Conservation (phyloP, 1,139 yeast genomes). For the Pichia sp. region DNA sequence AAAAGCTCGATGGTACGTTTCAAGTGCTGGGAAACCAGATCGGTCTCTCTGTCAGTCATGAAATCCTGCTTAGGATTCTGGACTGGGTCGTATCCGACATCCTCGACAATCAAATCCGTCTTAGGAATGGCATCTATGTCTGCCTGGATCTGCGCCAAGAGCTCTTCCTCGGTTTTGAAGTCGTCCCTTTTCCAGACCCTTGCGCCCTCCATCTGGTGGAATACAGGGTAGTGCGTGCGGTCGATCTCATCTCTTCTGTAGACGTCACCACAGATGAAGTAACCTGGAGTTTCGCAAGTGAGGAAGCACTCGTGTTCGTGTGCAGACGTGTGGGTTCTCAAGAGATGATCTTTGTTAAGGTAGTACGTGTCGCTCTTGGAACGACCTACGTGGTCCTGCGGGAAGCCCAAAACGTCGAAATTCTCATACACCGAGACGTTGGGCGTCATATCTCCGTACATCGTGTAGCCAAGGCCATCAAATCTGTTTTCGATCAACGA, state of each 20-base stretch:
- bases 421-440: constrained; percentile 78
- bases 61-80: constrained; percentile 75
- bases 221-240: constrained; percentile 93
- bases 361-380: constrained; percentile 91
- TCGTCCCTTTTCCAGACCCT: constrained; percentile 65
- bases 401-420: constrained; percentile 89
- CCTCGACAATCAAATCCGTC: constrained; percentile 71
- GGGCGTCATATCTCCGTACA: constrained; percentile 77
- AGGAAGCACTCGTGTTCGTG: constrained; percentile 87
- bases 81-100: constrained; percentile 52
- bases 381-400: constrained; percentile 90
- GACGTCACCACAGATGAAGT: constrained; percentile 91
- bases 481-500: constrained; percentile 68
- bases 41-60: constrained; percentile 67
- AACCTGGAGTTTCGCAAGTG: constrained; percentile 70
- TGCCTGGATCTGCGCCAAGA: constrained; percentile 42
- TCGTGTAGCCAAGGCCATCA: constrained; percentile 65
- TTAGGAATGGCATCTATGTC: constrained; percentile 68
- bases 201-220: constrained; percentile 98
- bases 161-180: constrained; percentile 30
- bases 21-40: constrained; percentile 68
- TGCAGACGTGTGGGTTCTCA: constrained; percentile 91
- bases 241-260: constrained; percentile 95
- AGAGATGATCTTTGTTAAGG: constrained; percentile 61
- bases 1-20: constrained; percentile 80